These are phyloP conservation scores for Wolfiporia cocos DNA, from an alignment of 1,284 basidiomycete species.

Conservation along the genomic window DNA sequence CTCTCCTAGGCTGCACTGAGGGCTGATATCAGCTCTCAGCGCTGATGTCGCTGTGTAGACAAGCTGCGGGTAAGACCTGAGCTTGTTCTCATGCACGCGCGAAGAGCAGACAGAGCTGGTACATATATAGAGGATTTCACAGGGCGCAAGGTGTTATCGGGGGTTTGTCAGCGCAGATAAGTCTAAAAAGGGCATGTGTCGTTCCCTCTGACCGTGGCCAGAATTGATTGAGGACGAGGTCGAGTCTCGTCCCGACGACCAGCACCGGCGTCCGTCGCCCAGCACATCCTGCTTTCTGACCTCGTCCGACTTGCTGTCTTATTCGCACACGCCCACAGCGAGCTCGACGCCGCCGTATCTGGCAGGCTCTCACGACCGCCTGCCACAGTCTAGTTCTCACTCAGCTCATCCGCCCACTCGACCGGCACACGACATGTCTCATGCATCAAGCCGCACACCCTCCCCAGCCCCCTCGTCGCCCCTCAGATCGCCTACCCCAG, in stretches of 20 bases:
- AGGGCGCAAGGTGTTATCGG: too few species aligned
- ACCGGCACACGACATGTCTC: slow-evolving; percentile 14
- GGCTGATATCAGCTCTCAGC: too few species aligned
- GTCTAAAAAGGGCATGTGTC: too few species aligned
- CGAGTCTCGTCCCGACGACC: slow-evolving; percentile 11
- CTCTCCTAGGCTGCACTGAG: too few species aligned
- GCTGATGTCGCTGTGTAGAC: too few species aligned
- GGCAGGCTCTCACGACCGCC: too few species aligned
- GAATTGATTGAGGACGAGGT: slow-evolving; percentile 6
- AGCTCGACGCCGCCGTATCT: neutral
- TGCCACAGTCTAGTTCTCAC: neutral
- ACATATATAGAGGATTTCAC: too few species aligned
- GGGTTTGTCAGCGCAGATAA: too few species aligned
- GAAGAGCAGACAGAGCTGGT: too few species aligned
- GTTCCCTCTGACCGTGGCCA: slow-evolving; percentile 6
- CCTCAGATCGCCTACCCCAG: slow-evolving; percentile 47
- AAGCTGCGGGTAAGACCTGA: too few species aligned
- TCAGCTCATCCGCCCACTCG: too few species aligned
- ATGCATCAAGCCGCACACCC: slow-evolving; percentile 27
- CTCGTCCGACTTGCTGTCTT: neutral
- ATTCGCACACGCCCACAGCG: neutral
- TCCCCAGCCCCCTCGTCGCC: slow-evolving; percentile 37
- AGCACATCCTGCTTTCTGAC: neutral
- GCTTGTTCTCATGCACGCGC: too few species aligned
- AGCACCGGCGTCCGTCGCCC: slow-evolving; percentile 2